Conservation (phyloP, 2,329 filamentous ascomycete species). For the Zymoseptoria passerinii region DNA sequence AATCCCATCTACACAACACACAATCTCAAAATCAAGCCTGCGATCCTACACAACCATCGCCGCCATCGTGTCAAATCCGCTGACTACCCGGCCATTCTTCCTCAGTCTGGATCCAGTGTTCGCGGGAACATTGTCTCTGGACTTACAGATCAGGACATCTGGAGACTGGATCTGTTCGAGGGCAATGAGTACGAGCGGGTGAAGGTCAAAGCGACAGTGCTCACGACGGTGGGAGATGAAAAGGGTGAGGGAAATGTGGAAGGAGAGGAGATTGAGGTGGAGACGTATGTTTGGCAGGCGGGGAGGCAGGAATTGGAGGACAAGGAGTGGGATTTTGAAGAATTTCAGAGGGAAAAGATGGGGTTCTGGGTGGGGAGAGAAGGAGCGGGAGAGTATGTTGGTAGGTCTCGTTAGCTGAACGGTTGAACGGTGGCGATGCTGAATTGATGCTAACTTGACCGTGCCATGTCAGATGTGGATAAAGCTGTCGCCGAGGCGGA, state of each 20-base stretch:
- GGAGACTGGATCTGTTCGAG: slow-evolving; percentile 72
- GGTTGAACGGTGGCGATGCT: not conserved
- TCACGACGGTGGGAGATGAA: slow-evolving; percentile 22
- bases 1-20: slow-evolving; percentile 38
- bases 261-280: slow-evolving; percentile 36
- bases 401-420: slow-evolving; percentile 26
- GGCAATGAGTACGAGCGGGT: not conserved
- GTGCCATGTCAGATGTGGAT: slow-evolving; percentile 34
- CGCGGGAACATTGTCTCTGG: slow-evolving; percentile 71
- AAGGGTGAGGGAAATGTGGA: slow-evolving; percentile 27
- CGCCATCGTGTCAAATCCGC: slow-evolving; percentile 59
- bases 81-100: slow-evolving; percentile 75
- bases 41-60: slow-evolving; percentile 64
- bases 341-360: slow-evolving; percentile 72
- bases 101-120: slow-evolving; percentile 44
- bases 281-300: slow-evolving; percentile 46
- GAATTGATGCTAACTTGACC: slow-evolving; percentile 1
- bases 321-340: slow-evolving; percentile 78
- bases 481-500: slow-evolving; percentile 33
- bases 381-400: slow-evolving; percentile 39
- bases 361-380: slow-evolving; percentile 47
- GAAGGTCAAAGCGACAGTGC: slow-evolving; percentile 12
- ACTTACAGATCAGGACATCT: slow-evolving; percentile 67
- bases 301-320: slow-evolving; percentile 50
- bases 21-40: slow-evolving; percentile 60